Evolutionary conservation across 768 basidiomycete species (phyloP).

Genomic region (Mycena vitilis): DNA sequence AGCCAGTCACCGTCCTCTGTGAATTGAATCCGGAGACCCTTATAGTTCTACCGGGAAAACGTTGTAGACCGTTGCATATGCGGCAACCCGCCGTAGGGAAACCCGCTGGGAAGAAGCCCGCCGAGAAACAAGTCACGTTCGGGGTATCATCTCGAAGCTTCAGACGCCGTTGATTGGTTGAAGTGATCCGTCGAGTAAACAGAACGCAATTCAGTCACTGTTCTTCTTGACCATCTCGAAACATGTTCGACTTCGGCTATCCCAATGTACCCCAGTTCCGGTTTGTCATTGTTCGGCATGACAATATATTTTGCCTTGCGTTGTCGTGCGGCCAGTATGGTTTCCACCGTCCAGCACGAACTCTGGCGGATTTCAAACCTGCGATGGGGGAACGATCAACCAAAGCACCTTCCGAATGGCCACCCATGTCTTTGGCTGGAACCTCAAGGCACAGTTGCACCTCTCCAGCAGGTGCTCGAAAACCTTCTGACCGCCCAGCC

Average conservation of each 20-base stretch:
- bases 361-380: background rate
- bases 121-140: too few species aligned
- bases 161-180: too few species aligned
- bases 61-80: too few species aligned
- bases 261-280: background rate
- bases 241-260: background rate
- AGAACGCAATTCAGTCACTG: background rate
- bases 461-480: background rate
- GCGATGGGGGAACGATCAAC: background rate
- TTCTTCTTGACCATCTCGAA: background rate
- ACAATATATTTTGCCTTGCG: background rate
- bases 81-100: too few species aligned
- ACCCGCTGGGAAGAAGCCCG: too few species aligned
- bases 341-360: background rate
- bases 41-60: too few species aligned
- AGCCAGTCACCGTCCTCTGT: too few species aligned
- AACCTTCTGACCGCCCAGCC: background rate
- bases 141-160: too few species aligned
- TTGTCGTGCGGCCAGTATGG: background rate
- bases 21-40: too few species aligned
- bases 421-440: slow-evolving; percentile 1
- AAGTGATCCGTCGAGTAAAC: too few species aligned
- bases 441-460: background rate
- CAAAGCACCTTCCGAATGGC: background rate
- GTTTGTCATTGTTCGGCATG: background rate